phyloP scores from a whole-genome alignment of 306 rosid genomes.

The Corylus avellana region DNA sequence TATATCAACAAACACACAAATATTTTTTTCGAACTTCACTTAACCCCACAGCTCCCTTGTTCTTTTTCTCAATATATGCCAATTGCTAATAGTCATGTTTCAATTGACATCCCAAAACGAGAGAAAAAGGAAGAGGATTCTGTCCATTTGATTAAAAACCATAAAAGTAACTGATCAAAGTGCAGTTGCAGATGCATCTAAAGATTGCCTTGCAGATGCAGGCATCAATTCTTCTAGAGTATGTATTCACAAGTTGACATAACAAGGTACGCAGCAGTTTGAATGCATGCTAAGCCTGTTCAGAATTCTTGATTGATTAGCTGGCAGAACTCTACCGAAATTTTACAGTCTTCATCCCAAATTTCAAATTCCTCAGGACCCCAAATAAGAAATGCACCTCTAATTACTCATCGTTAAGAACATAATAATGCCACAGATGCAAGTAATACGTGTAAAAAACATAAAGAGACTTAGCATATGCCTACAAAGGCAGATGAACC shows the following conservation, averaged over 20 bases:
- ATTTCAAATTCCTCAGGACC: neutral
- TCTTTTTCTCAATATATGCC: neutral
- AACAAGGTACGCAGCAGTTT: neutral
- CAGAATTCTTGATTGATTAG: neutral
- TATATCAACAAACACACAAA: neutral
- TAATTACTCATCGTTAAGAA: conserved; percentile 1
- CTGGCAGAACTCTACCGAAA: neutral
- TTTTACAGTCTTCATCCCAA: neutral
- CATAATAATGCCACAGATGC: conserved; percentile 6
- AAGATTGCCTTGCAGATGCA: neutral
- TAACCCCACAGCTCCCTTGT: neutral
- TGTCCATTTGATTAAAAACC: neutral
- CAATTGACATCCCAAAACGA: neutral
- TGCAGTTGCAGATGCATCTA: neutral
- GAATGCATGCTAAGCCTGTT: neutral
- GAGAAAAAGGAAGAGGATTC: neutral
- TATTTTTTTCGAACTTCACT: neutral
- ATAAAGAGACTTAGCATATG: neutral
- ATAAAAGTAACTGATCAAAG: neutral
- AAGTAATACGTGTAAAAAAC: neutral
- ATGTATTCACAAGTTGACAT: neutral
- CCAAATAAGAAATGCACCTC: neutral
- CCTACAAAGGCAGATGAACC: neutral
- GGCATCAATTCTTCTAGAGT: neutral
- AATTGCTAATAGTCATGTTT: neutral